Evolutionary conservation across 148 eudicot species (phyloP), one percentile per base, ranked within the genome.

Genomic region (Persicaria tinctoria): DNA sequence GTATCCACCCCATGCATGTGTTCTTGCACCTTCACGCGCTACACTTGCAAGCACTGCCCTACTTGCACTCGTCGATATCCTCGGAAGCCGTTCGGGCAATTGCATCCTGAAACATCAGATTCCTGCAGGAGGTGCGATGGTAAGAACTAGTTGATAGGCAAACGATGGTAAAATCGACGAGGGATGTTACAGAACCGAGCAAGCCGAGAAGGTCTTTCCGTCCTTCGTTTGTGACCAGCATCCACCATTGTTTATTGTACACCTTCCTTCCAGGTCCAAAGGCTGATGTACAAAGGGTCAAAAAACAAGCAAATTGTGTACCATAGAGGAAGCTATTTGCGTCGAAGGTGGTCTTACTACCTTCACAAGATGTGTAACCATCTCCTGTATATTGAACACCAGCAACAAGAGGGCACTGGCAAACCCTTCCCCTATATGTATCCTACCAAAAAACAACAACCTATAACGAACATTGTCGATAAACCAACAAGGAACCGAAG

Each of bases 321-420:
- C 38, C 38, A 32, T 32, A 32, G 2, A 32, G 1, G 38, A 32
- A 32, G 38, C 38, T 32, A 32, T 32, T 32, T 32, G 2, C 2
- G 38, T 32, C 38, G 38, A 14, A 18, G 18, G 62, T 55, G 16
- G 50, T 0, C 63, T 0, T 38, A 95, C 98, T 73, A 95, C 98
- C 96, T 87, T 86, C 51, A 82, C 98, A 95, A 20, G 91, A 82
- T 44, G 76, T 83, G 73, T 95, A 95, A 73, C 93, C 98, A 80
- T 95, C 97, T 78, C 98, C 98, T 48, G 76, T 72, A 73, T 86
- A 92, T 76, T 92, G 98, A 77, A 92, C 91, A 50, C 97, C 97
- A 44, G 80, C 86, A n/a, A 81, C 92, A 71, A 82, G 63, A 55
- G 98, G 98, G 73, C 98, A 95, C 75, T 90, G 82, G 48, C 98